Percentiles rank a stretch among this genome's conserved stretches.
Conservation (phyloP, 768 basidiomycete genomes). For the Myochromella boudieri region DNA sequence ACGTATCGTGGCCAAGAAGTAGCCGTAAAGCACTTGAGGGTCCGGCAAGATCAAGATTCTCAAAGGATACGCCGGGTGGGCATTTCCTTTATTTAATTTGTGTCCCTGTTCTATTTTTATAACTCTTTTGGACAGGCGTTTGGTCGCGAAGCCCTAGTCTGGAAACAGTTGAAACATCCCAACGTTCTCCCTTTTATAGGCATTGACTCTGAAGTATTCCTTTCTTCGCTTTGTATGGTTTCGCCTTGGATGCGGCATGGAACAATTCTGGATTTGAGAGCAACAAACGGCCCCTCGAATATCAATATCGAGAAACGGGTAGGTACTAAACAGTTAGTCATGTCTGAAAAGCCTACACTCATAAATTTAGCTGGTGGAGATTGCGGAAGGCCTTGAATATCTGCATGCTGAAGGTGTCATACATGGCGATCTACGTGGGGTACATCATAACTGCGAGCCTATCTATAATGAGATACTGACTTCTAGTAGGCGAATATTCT, state of each 20-base stretch:
- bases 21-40: conserved; percentile 17
- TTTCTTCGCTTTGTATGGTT: conserved; percentile 23
- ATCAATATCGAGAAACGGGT: conserved; percentile 19
- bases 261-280: conserved; percentile 21
- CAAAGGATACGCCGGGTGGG: conserved; percentile 15
- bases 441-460: conserved; percentile 4
- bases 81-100: neutral
- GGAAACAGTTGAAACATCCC: conserved; percentile 26
- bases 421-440: conserved; percentile 24
- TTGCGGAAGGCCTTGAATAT: conserved; percentile 22
- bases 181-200: conserved; percentile 28
- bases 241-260: conserved; percentile 30
- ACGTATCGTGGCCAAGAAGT: conserved; percentile 19
- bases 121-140: conserved; percentile 19
- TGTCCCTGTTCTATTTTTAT: neutral
- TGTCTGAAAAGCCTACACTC: too few species aligned
- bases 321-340: neutral
- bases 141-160: conserved; percentile 26
- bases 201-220: conserved; percentile 23
- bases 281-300: conserved; percentile 15
- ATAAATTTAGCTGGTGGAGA: conserved; percentile 18
- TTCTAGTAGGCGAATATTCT: conserved; percentile 29
- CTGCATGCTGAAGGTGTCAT: conserved; percentile 21
- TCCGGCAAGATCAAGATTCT: conserved; percentile 18
- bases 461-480: neutral